These are phyloP conservation scores for Suhomyces terraborum DNA, from an alignment of 1,139 yeast genomes.

Conservation along the genomic window DNA sequence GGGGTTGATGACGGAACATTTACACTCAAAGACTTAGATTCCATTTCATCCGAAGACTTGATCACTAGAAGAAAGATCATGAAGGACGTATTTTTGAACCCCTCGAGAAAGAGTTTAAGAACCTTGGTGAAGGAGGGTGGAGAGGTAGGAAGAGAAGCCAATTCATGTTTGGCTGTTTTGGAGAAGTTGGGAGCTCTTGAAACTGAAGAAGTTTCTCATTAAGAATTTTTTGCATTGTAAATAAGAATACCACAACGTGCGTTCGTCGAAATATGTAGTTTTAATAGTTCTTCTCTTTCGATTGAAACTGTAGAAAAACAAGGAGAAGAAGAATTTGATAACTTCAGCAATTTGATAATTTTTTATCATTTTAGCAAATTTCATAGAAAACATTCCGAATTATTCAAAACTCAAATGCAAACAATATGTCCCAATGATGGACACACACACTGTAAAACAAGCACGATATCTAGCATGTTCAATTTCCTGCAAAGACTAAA, in stretches of 20 bases:
- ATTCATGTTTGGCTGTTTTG: conserved; percentile 29
- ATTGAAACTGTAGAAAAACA: too few relatives aligned
- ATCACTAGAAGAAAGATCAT: conserved; percentile 61
- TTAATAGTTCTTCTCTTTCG: too few relatives aligned
- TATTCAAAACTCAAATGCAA: background rate
- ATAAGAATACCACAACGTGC: background rate
- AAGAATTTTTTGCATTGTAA: conserved; percentile 3
- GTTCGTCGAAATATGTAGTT: background rate
- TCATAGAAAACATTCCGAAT: background rate
- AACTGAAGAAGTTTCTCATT: background rate
- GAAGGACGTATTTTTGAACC: conserved; percentile 52
- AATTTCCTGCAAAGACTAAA: too few relatives aligned
- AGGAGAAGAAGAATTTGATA: too few relatives aligned
- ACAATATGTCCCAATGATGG: too few relatives aligned
- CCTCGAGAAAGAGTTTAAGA: conserved; percentile 53
- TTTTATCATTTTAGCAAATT: too few relatives aligned
- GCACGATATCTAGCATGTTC: too few relatives aligned
- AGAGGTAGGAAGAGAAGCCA: conserved; percentile 65
- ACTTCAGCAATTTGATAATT: too few relatives aligned
- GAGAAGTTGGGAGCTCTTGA: conserved; percentile 11
- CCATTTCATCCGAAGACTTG: conserved; percentile 55
- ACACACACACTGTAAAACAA: too few relatives aligned
- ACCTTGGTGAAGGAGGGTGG: conserved; percentile 71
- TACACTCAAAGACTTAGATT: conserved; percentile 34
- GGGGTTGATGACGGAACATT: conserved; percentile 30